Percentiles rank a stretch among this genome's conserved stretches.
phyloP scores from a whole-genome alignment of 306 rosid genomes.

The Acacia melanoxylon region DNA sequence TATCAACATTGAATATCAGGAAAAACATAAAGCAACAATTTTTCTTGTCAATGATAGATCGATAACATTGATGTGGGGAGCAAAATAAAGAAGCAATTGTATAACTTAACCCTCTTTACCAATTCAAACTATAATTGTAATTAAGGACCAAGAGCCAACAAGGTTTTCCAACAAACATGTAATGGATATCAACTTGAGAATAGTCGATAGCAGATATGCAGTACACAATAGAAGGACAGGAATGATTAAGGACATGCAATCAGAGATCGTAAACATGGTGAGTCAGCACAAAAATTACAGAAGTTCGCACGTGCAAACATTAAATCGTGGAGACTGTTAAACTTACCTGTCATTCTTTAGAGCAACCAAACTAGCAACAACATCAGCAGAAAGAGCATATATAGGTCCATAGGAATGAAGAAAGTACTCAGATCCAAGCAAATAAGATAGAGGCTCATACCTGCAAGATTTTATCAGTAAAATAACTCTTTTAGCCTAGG shows the following conservation, averaged over 20 bases:
- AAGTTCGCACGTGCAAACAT: background rate
- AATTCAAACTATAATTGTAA: background rate
- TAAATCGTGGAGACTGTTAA: slow-evolving; percentile 3
- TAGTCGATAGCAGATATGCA: background rate
- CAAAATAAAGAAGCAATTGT: background rate
- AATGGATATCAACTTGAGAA: background rate
- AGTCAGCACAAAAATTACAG: background rate
- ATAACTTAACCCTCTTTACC: background rate
- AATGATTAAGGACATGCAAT: background rate
- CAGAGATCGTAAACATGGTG: background rate
- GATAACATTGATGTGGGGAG: background rate
- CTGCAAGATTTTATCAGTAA: slow-evolving; percentile 44
- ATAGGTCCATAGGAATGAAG: slow-evolving; percentile 98
- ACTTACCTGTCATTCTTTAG: slow-evolving; percentile 81
- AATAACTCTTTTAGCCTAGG: slow-evolving; percentile 4
- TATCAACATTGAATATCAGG: background rate
- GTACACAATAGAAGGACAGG: background rate
- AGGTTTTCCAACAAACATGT: background rate
- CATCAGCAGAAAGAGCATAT: slow-evolving; percentile 91
- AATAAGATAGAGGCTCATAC: slow-evolving; percentile 74
- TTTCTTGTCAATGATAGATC: background rate
- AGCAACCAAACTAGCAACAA: slow-evolving; percentile 89
- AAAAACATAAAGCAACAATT: background rate
- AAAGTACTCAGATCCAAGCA: slow-evolving; percentile 93
- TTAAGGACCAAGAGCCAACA: background rate